Base-by-base conservation (phyloP, 2,329 filamentous ascomycete genomes). In the Biscogniauxia sp. region DNA sequence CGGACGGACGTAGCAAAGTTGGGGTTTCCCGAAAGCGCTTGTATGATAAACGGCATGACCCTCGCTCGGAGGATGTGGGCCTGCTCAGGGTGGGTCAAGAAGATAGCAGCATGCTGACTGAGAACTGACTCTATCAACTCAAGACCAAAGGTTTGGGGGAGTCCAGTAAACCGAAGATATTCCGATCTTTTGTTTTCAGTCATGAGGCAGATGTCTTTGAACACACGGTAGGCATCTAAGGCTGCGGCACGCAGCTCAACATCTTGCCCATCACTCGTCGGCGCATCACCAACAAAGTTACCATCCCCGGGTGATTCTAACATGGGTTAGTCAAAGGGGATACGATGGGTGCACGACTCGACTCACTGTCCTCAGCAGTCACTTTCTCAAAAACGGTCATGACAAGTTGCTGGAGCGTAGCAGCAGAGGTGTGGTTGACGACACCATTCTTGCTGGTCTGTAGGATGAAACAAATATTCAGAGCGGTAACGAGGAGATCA, bases 331-430 rank as follows among this genome's bases (percentile, higher is more conserved):
- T 23, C 28, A 5, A 32, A 32, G 25, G 20, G 28, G 25, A 6
- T 20, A 50, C 11, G 13, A 8, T 56, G 51, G 8, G 19, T 9
- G 25, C n/a, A 26, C 53, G 20, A 13, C 3, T 5, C 13, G 13
- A 81, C 85, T 74, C 76, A 89, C 88, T 88, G 73, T 97, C 93
- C 79, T 97, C 93, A 5, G 80, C 79, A 0, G 88, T 85, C 1
- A 97, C 92, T 74, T 96, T 95, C 73, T 98, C 95, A 75, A 97
- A 98, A 0, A 97, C 90, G 0, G 91, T 90, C 32, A 95, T 92
- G 7, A 98, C 88, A 15, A 99, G 84, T 75, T 98, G 95, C 76
- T 97, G 94, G 57, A 99, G 80, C 1, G 95, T 98, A n/a, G 95
- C 95, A 25, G 94, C 92, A 9, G 95, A 95, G 1, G 96, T 98